These are phyloP conservation scores for Erodium chrysanthum DNA, from an alignment of 441 rosid species.

Conservation along the genomic window DNA sequence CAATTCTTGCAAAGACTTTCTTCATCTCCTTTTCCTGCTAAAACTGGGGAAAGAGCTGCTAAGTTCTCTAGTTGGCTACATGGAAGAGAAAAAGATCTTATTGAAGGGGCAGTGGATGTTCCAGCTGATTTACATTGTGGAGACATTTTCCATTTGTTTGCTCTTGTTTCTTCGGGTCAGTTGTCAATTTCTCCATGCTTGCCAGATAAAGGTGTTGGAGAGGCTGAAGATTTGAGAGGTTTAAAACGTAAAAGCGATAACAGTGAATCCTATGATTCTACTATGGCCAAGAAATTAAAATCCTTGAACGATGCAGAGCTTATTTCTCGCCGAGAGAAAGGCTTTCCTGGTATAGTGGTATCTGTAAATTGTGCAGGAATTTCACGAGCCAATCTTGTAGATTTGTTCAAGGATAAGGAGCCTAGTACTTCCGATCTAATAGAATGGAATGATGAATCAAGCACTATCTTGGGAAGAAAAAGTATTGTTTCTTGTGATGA, in stretches of 20 bases:
- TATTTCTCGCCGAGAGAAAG: constrained; percentile 77
- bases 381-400: constrained; percentile 35
- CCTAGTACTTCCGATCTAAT: constrained; percentile 21
- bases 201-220: constrained; percentile 94
- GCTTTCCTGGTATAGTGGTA: constrained; percentile 78
- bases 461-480: constrained; percentile 21
- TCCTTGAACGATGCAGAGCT: constrained; percentile 60
- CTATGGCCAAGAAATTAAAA: constrained; percentile 55
- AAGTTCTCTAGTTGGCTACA: constrained; percentile 64
- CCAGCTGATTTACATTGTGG: constrained; percentile 80
- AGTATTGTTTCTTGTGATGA: constrained; percentile 30
- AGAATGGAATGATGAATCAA: constrained; percentile 28
- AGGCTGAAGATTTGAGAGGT: constrained; percentile 73
- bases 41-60: constrained; percentile 79
- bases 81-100: constrained; percentile 50
- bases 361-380: constrained; percentile 41
- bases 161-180: constrained; percentile 70
- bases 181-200: constrained; percentile 53
- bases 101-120: constrained; percentile 45
- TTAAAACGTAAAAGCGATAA: constrained; percentile 61
- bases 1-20: constrained; percentile 69
- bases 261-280: constrained; percentile 38
- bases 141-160: constrained; percentile 65
- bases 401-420: constrained; percentile 40
- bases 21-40: constrained; percentile 65